Evolutionary conservation across 2,329 filamentous ascomycete genomes (phyloP).

Genomic region (Colletotrichum cordylinicola): DNA sequence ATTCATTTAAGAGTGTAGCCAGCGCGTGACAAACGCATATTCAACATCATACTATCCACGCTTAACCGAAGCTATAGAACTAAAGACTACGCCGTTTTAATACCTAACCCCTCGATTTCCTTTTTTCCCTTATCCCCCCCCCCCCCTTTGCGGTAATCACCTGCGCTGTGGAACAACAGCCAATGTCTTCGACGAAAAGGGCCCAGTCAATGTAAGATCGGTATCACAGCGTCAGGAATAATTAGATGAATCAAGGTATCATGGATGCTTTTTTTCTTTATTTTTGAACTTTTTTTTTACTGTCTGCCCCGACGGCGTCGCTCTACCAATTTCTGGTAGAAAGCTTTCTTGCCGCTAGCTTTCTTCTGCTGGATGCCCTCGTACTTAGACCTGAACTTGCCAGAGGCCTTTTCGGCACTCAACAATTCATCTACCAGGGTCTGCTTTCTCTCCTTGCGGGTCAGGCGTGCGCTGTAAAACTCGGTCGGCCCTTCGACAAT

Average conservation of each 20-base stretch:
- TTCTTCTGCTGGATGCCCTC: conserved; percentile 82
- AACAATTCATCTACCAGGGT: conserved; percentile 88
- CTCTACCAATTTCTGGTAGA: conserved; percentile 80
- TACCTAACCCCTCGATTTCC: too few relatives aligned
- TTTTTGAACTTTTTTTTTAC: not conserved
- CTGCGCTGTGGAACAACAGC: not conserved
- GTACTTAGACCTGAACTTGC: conserved; percentile 88
- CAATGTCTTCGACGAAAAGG: not conserved
- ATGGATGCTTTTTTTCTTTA: not conserved
- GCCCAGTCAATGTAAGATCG: not conserved
- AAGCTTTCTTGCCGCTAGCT: conserved; percentile 85
- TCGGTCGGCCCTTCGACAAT: conserved; percentile 89
- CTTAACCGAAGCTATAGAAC: not conserved
- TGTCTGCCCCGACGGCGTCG: conserved; percentile 31
- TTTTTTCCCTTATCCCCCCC: too few relatives aligned
- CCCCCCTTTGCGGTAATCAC: not conserved
- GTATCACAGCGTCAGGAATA: not conserved
- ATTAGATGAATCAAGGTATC: not conserved
- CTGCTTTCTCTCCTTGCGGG: conserved; percentile 85
- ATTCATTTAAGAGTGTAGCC: not conserved
- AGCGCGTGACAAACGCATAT: not conserved
- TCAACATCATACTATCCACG: not conserved
- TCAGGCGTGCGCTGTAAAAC: conserved; percentile 80
- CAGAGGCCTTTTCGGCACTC: conserved; percentile 66
- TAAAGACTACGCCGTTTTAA: not conserved